Base-by-base conservation (phyloP, 257 asterid species). In the Scutellaria baicalensis region DNA sequence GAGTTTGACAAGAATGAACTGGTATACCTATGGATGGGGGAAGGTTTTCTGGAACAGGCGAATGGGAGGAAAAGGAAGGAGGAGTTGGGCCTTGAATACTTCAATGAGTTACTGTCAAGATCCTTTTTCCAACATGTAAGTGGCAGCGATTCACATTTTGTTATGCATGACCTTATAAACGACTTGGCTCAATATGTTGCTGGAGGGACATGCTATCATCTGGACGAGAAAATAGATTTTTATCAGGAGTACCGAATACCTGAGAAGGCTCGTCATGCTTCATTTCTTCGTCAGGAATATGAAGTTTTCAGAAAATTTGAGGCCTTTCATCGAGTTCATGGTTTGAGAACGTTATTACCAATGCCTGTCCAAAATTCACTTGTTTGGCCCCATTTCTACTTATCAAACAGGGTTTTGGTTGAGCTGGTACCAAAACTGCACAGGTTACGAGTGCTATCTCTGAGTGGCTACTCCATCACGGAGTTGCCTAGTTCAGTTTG, bases 101-200 rank as follows among this genome's bases (percentile, higher is more conserved):
- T 87, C 79, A 68, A 83, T 23, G 89, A 87, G 68, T 65, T 87
- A 44, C 52, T 79, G 49, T 77, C 81, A 33, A 78, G 87, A 69
- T 87, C 91, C 31, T 81, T 84, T 66, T 87, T 87, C 74, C 87
- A 84, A 66, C 78, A 75, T 8, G 43, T 49, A 56, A 67, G 82
- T 66, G 79, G 68, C 4, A 77, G 73, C 11, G 84, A 73, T 17
- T 73, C 82, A 9, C 51, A 64, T 21, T 84, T 77, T 42, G 81
- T 75, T 43, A 88, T 85, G 91, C 91, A 84, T 39, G 88, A 83
- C 54, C 81, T 88, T 47, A 79, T 85, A 52, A 88, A 85, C 55
- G 89, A 88, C 69, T 60, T 88, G 80, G 95, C 95, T 68, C 83
- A 79, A 13, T 71, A 72, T 65, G 86, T 83, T 27, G 85, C 83